Base-by-base conservation (phyloP, 768 basidiomycete species). In the Phaffia australis region DNA sequence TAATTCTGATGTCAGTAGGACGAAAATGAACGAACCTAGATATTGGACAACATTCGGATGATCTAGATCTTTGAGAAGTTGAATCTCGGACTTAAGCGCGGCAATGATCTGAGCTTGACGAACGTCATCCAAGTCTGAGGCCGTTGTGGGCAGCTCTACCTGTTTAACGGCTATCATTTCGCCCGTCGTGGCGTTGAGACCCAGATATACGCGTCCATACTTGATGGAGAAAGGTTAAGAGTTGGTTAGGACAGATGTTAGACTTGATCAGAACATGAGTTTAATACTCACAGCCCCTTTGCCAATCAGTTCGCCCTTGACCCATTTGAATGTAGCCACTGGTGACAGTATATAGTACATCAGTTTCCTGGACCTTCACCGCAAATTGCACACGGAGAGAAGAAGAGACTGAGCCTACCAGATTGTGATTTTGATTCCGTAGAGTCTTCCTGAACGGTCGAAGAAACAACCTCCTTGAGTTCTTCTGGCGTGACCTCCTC, bases 91-190 rank as follows among this genome's bases (percentile, higher is more conserved):
- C 76, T 94, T 91, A 69, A 98, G 78, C 0, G 93, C 92, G 71
- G 92, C 87, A 67, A 99, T 88, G 69, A 93, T 85, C 32, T 83
- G 83, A 63, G 83, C 79, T 72, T 94, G 92, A 42, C 92, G 83
- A 21, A 83, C 81, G 76, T 98, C 92, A 70, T 84, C 87, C 76
- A 87, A 88, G 78, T 99, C 95, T 72, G 88, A 90, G 21, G 85
- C 84, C 9, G 91, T 93, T 60, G 84, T 84, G 1, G 95, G 94
- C 66, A 93, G 83, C 75, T 98, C 95, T 56, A 99, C 95, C 77
- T 98, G 95, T 77, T 99, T 99, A 70, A 99, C 95, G 21, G 95
- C 95, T 72, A 98, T 92, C 89, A 97, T 94, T 77, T 98, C 93
- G 65, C 92, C 92, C 0, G 92, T 94, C 3, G 89, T 92, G 42